phyloP scores from a whole-genome alignment of 495 filamentous ascomycete species.

The Xylaria castorea region DNA sequence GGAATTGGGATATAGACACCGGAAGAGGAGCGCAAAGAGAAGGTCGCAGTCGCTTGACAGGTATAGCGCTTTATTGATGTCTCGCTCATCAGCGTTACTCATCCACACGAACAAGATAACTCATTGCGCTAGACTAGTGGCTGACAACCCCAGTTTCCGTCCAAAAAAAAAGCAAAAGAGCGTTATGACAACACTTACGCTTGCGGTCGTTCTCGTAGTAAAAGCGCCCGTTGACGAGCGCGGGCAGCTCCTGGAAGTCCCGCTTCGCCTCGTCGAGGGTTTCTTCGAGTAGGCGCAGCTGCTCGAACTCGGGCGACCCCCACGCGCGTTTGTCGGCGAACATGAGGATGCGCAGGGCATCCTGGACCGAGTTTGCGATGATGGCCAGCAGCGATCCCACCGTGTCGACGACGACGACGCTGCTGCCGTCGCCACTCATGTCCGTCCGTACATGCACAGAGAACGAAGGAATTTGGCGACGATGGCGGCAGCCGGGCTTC shows the following conservation, averaged over 20 bases:
- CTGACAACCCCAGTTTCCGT: background rate
- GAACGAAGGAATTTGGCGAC: slow-evolving; percentile 13
- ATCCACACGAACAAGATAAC: background rate
- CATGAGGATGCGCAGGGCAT: slow-evolving; percentile 54
- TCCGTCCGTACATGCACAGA: slow-evolving; percentile 34
- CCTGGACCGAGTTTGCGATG: slow-evolving; percentile 53
- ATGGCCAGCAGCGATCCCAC: slow-evolving; percentile 56
- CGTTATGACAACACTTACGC: slow-evolving; percentile 37
- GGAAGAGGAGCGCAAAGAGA: background rate
- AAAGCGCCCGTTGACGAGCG: slow-evolving; percentile 52
- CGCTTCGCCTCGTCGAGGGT: slow-evolving; percentile 58
- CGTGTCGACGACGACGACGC: slow-evolving; percentile 35
- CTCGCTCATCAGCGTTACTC: background rate
- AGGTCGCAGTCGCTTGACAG: background rate
- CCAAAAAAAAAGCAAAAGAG: background rate
- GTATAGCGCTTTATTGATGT: background rate
- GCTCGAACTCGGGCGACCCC: slow-evolving; percentile 58
- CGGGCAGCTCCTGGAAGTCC: slow-evolving; percentile 58
- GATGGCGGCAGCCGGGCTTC: slow-evolving; percentile 7
- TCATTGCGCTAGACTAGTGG: background rate
- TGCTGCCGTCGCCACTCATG: slow-evolving; percentile 43
- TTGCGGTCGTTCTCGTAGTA: slow-evolving; percentile 58
- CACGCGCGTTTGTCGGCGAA: slow-evolving; percentile 58
- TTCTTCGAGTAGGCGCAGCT: slow-evolving; percentile 53
- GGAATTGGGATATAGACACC: background rate